Evolutionary conservation across 441 rosid genomes (phyloP).

Genomic region (Corymbia calophylla): DNA sequence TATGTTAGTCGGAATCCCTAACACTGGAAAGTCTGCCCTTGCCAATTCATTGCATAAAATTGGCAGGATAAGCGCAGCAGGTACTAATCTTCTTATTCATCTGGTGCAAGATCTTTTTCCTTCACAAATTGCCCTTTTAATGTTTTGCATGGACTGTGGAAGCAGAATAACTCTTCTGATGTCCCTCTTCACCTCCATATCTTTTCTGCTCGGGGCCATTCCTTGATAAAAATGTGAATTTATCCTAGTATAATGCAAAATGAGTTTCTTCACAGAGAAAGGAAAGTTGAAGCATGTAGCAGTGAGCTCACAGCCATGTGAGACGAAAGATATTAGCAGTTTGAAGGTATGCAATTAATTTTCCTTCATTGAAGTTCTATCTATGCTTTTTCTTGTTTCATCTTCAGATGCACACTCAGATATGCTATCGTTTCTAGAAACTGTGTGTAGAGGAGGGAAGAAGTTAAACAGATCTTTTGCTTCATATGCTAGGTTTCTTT

Average conservation of each 20-base stretch:
- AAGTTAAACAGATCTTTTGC: neutral
- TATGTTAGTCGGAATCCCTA: constrained; percentile 83
- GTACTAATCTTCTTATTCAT: constrained; percentile 7
- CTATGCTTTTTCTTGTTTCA: neutral
- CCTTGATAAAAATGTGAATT: neutral
- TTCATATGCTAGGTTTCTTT: neutral
- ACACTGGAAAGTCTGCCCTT: constrained; percentile 82
- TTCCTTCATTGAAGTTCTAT: neutral
- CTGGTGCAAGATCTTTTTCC: neutral
- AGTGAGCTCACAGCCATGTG: constrained; percentile 69
- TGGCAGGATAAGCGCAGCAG: constrained; percentile 75
- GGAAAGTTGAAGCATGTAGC: constrained; percentile 65
- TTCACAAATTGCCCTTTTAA: neutral
- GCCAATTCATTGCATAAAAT: constrained; percentile 70
- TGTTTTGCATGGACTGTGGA: too few species aligned
- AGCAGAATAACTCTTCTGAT: neutral
- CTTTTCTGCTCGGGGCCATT: neutral
- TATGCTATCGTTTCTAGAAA: neutral
- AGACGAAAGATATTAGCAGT: constrained; percentile 71
- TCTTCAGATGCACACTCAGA: neutral
- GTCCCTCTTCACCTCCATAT: neutral
- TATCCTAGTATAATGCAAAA: neutral
- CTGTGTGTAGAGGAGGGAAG: neutral
- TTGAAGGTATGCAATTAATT: constrained; percentile 38
- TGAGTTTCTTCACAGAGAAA: constrained; percentile 41